These are phyloP conservation scores for Salvia sclarea DNA, from an alignment of 305 asterid species.

Conservation along the genomic window DNA sequence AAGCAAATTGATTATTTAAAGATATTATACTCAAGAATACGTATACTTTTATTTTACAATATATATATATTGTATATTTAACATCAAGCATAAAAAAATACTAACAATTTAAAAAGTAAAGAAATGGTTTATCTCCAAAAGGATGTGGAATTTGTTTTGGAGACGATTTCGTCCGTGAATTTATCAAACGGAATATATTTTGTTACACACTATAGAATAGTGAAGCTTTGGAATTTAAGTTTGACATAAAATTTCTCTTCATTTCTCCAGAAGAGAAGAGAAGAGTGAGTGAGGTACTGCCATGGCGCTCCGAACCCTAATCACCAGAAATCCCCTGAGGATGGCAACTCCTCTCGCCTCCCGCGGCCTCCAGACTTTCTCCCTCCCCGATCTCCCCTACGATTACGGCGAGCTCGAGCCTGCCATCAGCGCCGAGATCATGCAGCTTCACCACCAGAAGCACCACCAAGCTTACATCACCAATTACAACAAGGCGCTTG, in stretches of 20 bases:
- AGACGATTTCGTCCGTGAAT: too few species aligned
- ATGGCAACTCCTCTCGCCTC: conserved; percentile 39
- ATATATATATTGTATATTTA: too few species aligned
- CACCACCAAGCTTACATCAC: conserved; percentile 89
- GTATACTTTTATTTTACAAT: too few species aligned
- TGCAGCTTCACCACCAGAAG: conserved; percentile 91
- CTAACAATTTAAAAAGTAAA: too few species aligned
- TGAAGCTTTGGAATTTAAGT: neutral
- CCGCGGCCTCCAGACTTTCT: conserved; percentile 68
- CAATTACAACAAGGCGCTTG: conserved; percentile 79
- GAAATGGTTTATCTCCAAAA: too few species aligned
- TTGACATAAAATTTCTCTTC: neutral
- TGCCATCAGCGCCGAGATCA: conserved; percentile 78
- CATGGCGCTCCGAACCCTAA: conserved; percentile 74
- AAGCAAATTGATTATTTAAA: too few species aligned
- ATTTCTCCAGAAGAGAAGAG: conserved; percentile 12
- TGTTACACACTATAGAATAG: neutral
- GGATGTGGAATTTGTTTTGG: too few species aligned
- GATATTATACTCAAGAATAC: too few species aligned
- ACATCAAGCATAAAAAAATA: too few species aligned
- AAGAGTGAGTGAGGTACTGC: neutral
- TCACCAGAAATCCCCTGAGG: conserved; percentile 42
- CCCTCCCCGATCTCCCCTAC: conserved; percentile 79
- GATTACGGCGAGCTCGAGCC: conserved; percentile 86
- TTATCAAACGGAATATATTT: too few species aligned